Base-by-base conservation (phyloP, 2,329 filamentous ascomycete genomes). In the Curvularia hawaiiensis region DNA sequence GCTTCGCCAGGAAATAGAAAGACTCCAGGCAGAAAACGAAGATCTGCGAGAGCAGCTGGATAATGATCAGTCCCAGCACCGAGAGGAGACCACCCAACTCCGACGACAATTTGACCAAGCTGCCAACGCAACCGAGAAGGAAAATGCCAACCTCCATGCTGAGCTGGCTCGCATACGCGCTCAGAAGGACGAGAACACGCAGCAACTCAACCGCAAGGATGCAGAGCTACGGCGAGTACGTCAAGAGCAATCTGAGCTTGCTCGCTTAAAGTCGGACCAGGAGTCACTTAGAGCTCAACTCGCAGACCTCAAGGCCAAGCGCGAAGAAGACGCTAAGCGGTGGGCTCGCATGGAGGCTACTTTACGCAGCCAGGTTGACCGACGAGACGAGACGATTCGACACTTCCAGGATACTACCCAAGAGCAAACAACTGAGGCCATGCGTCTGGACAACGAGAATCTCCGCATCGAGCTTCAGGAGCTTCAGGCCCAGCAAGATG, bases 281-380 rank as follows among this genome's bases (percentile, higher is more conserved):
- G 84, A 84, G 11, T 78, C 88, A 8, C 79, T 96, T 50, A 85
- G 81, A 60, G 83, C 85, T n/a, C 90, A 95, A 72, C 86, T 96
- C 50, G 85, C 89, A 46, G 88, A 89, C 50, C 80, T 95, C 10
- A 88, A 90, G 67, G 83, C 86, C 47, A 90, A 92, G 56, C 81
- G 95, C 12, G 83, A 89, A 54, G 80, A 84, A 28, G 76, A 78
- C 28, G 52, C 65, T 18, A 68, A 67, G 53, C 71, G 69, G 11
- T 76, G 75, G 73, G 54, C 63, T 33, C 64, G 61, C 14, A 67
- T 69, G 16, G 74, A 77, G 56, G 62, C 70, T 14, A 62, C 72
- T 10, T 46, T 78, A 22, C 71, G 72, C 51, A 62, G 65, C 20
- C 64, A 67, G 43, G 67, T 78, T 24, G 71, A 74, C 30, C 65